These are phyloP conservation scores for Torrubiellomyces zombiae DNA, from an alignment of 2,329 filamentous ascomycete species.

Conservation along the genomic window DNA sequence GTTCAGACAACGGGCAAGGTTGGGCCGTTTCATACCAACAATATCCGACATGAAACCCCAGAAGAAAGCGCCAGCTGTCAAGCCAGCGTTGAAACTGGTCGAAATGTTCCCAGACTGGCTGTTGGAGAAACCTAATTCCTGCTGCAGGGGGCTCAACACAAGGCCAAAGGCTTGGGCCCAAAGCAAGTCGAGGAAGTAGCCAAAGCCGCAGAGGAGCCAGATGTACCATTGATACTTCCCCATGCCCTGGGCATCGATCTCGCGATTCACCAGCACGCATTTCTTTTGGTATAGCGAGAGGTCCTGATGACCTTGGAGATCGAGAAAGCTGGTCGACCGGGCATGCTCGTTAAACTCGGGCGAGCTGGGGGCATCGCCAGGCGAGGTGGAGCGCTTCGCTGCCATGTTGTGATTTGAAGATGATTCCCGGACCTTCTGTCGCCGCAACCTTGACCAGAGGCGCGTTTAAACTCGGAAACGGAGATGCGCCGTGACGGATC, in stretches of 20 bases:
- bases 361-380: too few species aligned
- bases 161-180: conserved; percentile 43
- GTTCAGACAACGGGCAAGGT: not conserved
- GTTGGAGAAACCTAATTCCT: conserved; percentile 35
- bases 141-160: conserved; percentile 33
- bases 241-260: conserved; percentile 35
- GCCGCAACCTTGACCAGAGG: too few species aligned
- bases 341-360: not conserved
- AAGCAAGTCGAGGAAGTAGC: conserved; percentile 37
- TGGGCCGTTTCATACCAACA: too few species aligned
- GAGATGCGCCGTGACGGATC: too few species aligned
- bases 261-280: conserved; percentile 19
- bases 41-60: conserved; percentile 41
- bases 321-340: not conserved
- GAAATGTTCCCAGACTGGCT: conserved; percentile 27
- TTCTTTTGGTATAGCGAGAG: conserved; percentile 18
- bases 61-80: conserved; percentile 36
- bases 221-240: conserved; percentile 35
- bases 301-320: too few species aligned
- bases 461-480: too few species aligned
- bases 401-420: too few species aligned
- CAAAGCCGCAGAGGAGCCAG: conserved; percentile 35
- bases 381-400: too few species aligned
- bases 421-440: too few species aligned
- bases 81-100: conserved; percentile 34